Evolutionary conservation across 2,329 filamentous ascomycete species (phyloP), one percentile per base, ranked within the genome.

Genomic region (Calonectria henricotiae): DNA sequence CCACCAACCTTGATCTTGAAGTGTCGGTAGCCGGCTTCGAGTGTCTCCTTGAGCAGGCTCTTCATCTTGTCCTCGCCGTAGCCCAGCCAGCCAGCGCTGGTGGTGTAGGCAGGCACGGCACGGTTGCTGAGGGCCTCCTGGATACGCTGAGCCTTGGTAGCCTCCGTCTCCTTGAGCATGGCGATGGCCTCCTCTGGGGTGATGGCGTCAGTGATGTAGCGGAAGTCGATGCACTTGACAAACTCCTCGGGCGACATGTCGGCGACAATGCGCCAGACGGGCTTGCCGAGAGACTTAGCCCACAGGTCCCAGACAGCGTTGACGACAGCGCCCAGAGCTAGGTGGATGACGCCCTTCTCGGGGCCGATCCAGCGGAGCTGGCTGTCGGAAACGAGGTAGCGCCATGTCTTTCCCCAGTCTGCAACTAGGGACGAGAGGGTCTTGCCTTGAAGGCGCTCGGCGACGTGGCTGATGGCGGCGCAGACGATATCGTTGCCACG

Each of bases 281-380:
- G 95, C 86, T 98, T 97, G 74, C 89, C 88, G 41, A 96, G 89
- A 2, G 89, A 89, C 85, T 97, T 97, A 65, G 94, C 94, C 95
- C 95, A 97, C n/a, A 98, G 89, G 82, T 98, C 95, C 95, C 95
- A 98, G 77, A 97, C 87, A 17, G 94, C 95, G 81, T 98, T 98
- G 77, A 97, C 93, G 17, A 97, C 92, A 49, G 94, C 93, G 35
- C 94, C 94, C 12, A 98, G 90, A 1, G 95, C 95, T 8, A 98
- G 92, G 83, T 98, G 95, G 76, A 97, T 97, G 51, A 98, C 95
- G 70, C 95, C 95, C 84, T 98, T 98, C 79, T 98, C 95, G 0
- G 95, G 95, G 0, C 95, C 95, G 79, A 98, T 96, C 95, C 95
- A 98, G 68, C 95, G 93, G 65, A 97, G 88, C 83, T 98, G 95